Evolutionary conservation across 2,329 filamentous ascomycete genomes (phyloP), one percentile per base, ranked within the genome.

Genomic region (Escovopsis sp.): DNA sequence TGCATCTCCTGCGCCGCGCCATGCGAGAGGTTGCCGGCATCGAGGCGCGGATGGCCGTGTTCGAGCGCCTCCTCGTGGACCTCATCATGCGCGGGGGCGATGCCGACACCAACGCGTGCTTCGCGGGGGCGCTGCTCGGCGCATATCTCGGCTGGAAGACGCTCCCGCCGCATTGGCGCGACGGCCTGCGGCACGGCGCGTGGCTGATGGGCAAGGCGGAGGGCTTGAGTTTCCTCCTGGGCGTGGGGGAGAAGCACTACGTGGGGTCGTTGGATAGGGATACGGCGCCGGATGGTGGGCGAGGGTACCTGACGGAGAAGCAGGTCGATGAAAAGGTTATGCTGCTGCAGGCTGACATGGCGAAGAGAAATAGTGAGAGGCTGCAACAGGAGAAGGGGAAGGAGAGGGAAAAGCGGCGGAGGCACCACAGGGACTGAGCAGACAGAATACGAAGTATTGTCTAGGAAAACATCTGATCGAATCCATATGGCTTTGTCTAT

Each of bases 21-120:
- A 63, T 69, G 42, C 51, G 57, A 5, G 49, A 50, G 34, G 37
- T 50, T 12, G 41, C 40, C 5, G 39, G 43, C 4, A 37, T 54
- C 4, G 23, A 37, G 8, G 41, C 40, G 2, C 48, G 50, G 15
- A 44, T 42, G 4, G 16, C 38, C 2, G 33, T 57, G 4, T 70
- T 70, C 40, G 64, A 70, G 46, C 48, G 55, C 5, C 49, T 66
- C 10, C 63, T 70, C 11, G 63, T 60, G 0, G 54, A 62, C 6
- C 52, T 71, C 12, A 57, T 64, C 26, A 66, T 69, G 62, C 54
- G 60, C 26, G 68, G 63, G 2, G 68, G 67, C 1, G 67, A 71
- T 40, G 64, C 66, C 3, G 67, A 70, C 40, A 70, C 67, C 1
- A 70, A 71, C 39, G 66, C 64, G 6, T 67, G 63, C 31, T 65